Base-by-base conservation (phyloP, 129 eudicot species). In the Tagetes erecta region DNA sequence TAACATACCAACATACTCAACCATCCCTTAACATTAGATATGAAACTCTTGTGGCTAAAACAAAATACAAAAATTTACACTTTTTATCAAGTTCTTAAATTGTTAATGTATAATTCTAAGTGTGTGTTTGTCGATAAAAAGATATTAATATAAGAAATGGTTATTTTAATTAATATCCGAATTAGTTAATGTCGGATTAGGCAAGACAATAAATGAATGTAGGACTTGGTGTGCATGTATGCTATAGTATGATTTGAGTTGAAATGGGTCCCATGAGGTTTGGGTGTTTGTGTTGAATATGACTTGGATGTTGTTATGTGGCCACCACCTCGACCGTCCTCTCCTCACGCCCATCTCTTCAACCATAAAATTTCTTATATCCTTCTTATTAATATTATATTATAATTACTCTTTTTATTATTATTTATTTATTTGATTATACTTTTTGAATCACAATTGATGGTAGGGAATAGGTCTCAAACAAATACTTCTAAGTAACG, bases 181-280 rank as follows among this genome's bases (percentile, higher is more conserved):
- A 53, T 37, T 2, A 39, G 2, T 39, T 64, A 42, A 44, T 72
- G 45, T 33, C 42, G 51, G 41, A 64, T 71, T 42, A 33, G 47
- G 47, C 30, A 71, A 59, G 76, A 63, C 53, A 63, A 64, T 34
- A 4, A 51, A 42, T 41, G 67, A 69, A 11, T 40, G 76, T 70
- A 76, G 71, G 81, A 70, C 71, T 47, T 13, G 0, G 45, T 64
- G 70, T 63, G 71, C 71, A 20, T 69, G 70, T 27, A 70, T 78
- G 44, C 49, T 64, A 52, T 20, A 20, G 27, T 20, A 20, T 78
- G 71, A 71, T 78, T 40, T 49, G 82, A 71, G 82, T 70, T 70
- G 31, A 35, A 47, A 20, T 30, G 78, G 82, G 45, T 71, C 83
- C 83, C 78, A 44, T 72, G 57, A 27, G 31, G 30, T 72, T 78